Evolutionary conservation across 148 eudicot species (phyloP).

Genomic region (Nepenthes gracilis): DNA sequence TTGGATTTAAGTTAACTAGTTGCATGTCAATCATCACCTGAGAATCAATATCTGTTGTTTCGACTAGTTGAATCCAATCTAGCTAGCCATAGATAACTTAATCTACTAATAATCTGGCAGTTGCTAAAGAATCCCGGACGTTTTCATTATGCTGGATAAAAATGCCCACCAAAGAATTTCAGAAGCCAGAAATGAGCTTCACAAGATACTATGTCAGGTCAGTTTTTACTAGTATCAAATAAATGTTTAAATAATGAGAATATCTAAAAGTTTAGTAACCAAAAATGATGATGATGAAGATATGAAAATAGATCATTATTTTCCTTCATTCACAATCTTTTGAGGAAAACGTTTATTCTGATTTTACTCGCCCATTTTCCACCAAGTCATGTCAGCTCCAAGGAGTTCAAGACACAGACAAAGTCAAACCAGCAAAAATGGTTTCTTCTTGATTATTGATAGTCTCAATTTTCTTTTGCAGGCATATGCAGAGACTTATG

Average conservation of each 20-base stretch:
- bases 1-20: too few species aligned
- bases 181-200: constrained; percentile 43
- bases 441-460: neutral
- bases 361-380: too few species aligned
- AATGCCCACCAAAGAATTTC: constrained; percentile 27
- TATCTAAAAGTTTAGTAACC: neutral
- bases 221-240: neutral
- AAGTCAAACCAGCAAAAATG: too few species aligned
- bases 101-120: constrained; percentile 1
- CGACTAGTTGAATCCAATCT: too few species aligned
- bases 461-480: neutral
- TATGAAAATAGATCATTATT: too few species aligned
- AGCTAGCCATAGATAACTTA: constrained; percentile 9
- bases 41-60: too few species aligned
- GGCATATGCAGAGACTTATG: constrained; percentile 6
- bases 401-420: neutral
- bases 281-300: too few species aligned
- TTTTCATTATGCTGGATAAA: constrained; percentile 37
- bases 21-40: too few species aligned
- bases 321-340: too few species aligned
- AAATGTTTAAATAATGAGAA: neutral
- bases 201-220: constrained; percentile 21
- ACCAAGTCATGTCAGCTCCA: too few species aligned
- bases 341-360: too few species aligned
- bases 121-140: constrained; percentile 12